phyloP scores from a whole-genome alignment of 306 rosid genomes.

The Notholithocarpus densiflorus region DNA sequence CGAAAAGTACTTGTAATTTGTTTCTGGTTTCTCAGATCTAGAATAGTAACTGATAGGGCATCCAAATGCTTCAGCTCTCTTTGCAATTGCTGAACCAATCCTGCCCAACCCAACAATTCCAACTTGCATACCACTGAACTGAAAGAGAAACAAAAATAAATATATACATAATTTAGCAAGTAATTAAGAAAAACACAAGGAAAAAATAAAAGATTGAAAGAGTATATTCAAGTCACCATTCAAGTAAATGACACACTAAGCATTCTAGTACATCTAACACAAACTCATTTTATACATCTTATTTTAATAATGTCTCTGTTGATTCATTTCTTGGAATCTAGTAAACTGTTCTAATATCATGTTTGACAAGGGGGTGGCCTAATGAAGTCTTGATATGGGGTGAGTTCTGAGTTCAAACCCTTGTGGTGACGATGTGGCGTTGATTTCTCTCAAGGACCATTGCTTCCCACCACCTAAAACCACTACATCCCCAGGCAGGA shows the following conservation, averaged over 20 bases:
- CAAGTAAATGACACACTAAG: neutral
- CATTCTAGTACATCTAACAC: neutral
- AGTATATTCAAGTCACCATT: neutral
- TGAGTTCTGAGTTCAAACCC: no score
- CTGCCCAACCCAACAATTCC: conserved; percentile 81
- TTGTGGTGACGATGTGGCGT: no score
- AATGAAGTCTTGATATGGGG: no score
- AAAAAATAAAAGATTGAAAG: neutral
- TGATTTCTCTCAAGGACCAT: no score
- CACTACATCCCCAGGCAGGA: no score
- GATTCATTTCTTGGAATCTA: neutral
- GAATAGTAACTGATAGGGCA: conserved; percentile 52
- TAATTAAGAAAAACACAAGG: neutral
- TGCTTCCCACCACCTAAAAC: no score
- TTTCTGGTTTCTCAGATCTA: conserved; percentile 43
- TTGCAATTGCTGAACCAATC: conserved; percentile 69
- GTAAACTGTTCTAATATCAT: neutral
- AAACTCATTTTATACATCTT: neutral
- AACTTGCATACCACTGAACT: conserved; percentile 63
- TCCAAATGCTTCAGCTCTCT: conserved; percentile 60
- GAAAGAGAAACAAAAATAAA: conserved; percentile 24
- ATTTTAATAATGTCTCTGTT: neutral
- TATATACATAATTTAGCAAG: neutral
- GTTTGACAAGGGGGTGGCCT: no score
- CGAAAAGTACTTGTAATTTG: conserved; percentile 49